phyloP scores from a whole-genome alignment of 2,329 filamentous ascomycete species.

The Pseudogymnoascus sp. region DNA sequence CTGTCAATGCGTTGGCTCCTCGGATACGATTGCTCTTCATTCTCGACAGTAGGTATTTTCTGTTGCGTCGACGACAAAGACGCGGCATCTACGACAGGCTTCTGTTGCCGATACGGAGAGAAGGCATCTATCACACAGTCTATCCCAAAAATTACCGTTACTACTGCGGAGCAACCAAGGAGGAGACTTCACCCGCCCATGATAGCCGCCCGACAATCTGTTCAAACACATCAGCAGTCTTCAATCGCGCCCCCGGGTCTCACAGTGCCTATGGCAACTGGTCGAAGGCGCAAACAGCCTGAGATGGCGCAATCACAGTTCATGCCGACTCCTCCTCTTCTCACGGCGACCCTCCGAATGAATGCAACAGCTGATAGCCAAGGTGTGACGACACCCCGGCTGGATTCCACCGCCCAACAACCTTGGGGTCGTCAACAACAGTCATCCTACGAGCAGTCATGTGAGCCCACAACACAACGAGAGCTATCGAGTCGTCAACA shows the following conservation, averaged over 20 bases:
- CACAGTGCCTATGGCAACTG: neutral
- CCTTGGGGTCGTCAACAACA: neutral
- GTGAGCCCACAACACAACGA: neutral
- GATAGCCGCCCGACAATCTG: neutral
- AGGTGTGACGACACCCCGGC: neutral
- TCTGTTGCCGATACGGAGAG: neutral
- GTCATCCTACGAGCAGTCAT: neutral
- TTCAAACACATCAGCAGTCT: neutral
- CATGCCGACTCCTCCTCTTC: neutral
- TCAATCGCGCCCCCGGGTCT: neutral
- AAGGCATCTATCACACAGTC: neutral
- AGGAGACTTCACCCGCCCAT: neutral
- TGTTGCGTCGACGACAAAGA: neutral
- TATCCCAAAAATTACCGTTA: neutral
- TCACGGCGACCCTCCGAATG: neutral
- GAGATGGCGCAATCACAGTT: neutral
- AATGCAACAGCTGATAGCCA: conserved; percentile 3
- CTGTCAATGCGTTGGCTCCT: conserved; percentile 2
- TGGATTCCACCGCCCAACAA: neutral
- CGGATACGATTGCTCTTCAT: neutral
- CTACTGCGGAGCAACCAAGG: neutral
- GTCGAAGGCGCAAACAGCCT: neutral
- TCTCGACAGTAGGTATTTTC: neutral
- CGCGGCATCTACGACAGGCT: neutral
- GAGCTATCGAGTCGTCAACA: neutral